A percentile compares a stretch with the other conserved stretches of the same genome.
These are phyloP conservation scores for Cerrena zonata DNA, from an alignment of 1,284 basidiomycete genomes.

Conservation along the genomic window DNA sequence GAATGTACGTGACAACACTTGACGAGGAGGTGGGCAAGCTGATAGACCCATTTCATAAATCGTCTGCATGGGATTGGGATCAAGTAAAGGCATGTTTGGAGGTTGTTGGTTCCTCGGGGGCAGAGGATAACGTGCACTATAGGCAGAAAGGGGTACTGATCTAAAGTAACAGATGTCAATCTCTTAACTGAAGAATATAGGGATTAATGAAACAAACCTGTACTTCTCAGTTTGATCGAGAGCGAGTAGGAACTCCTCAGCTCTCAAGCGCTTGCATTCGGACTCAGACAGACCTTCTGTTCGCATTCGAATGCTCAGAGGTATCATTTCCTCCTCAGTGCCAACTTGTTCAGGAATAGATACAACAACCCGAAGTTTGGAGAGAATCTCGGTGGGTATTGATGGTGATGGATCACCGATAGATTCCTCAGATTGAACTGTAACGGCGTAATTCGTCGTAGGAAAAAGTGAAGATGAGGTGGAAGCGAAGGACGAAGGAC, in stretches of 20 bases:
- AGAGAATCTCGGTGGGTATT: constrained; percentile 50
- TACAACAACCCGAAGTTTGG: constrained; percentile 56
- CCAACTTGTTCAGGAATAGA: constrained; percentile 53
- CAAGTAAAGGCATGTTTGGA: constrained; percentile 49
- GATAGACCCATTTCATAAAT: constrained; percentile 51
- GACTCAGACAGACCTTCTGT: constrained; percentile 42
- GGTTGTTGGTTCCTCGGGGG: constrained; percentile 54
- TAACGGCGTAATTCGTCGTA: constrained; percentile 37
- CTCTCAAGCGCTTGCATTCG: constrained; percentile 46
- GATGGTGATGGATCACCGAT: constrained; percentile 11
- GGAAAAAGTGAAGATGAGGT: constrained; percentile 18
- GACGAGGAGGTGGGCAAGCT: constrained; percentile 22
- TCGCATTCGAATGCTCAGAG: constrained; percentile 56
- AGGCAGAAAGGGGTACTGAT: constrained; percentile 32
- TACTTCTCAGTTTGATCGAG: constrained; percentile 59
- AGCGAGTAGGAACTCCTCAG: constrained; percentile 50
- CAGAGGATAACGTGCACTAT: constrained; percentile 44
- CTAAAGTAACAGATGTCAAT: neutral
- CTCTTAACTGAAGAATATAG: neutral
- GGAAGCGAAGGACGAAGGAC: constrained; percentile 14
- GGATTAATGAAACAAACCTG: constrained; percentile 41
- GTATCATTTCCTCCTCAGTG: constrained; percentile 40
- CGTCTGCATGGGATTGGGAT: constrained; percentile 45
- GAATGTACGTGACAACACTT: constrained; percentile 33
- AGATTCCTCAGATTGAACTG: constrained; percentile 24